These are phyloP conservation scores for Trametes elegans DNA, from an alignment of 768 basidiomycete species.

Conservation along the genomic window DNA sequence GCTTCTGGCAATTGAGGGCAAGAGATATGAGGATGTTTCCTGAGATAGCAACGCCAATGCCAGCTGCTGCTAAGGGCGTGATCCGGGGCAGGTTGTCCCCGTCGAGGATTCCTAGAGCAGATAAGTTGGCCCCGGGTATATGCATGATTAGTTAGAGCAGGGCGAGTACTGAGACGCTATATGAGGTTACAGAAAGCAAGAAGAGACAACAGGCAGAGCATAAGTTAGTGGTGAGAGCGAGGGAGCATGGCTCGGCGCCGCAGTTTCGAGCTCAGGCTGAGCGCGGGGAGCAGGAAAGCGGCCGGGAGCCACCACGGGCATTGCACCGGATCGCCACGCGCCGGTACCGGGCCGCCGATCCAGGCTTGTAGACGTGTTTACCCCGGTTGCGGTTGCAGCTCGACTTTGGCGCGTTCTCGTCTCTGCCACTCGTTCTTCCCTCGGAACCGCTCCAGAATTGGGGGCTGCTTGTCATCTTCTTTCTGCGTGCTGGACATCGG, in stretches of 20 bases:
- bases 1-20: constrained; percentile 90
- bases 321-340: neutral
- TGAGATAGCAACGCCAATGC: constrained; percentile 77
- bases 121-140: constrained; percentile 8
- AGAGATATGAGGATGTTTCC: constrained; percentile 90
- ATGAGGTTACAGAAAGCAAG: neutral
- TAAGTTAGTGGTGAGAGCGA: constrained; percentile 11
- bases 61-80: constrained; percentile 58
- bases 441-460: no score
- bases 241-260: neutral
- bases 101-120: constrained; percentile 13
- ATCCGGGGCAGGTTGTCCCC: constrained; percentile 51
- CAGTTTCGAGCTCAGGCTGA: no score
- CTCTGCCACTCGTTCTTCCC: neutral
- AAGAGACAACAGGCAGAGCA: neutral
- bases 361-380: constrained; percentile 1
- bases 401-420: no score
- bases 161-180: neutral
- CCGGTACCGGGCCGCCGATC: neutral
- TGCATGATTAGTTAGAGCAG: constrained; percentile 12
- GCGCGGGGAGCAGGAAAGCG: constrained; percentile 1
- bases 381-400: neutral
- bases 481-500: no score
- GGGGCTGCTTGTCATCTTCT: no score
- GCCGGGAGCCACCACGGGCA: neutral